Base-by-base conservation (phyloP, 345 rosid genomes). In the Geranium brycei region DNA sequence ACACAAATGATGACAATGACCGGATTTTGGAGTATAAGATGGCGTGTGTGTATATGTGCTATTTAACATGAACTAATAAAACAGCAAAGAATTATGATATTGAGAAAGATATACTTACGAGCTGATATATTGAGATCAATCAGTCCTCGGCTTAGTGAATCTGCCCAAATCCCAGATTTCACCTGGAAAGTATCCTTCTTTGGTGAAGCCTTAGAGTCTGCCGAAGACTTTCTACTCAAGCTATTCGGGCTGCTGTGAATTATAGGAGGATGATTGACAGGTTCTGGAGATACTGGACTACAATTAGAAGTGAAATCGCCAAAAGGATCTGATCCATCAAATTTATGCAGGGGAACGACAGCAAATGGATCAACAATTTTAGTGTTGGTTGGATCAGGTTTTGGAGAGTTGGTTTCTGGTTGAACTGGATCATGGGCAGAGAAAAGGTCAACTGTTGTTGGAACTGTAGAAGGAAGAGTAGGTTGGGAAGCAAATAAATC, bases 71-170 rank as follows among this genome's bases (percentile, higher is more conserved):
- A 47, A 47, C 13, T 47, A 11, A 47, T 0, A 23, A 10, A 47
- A 47, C 53, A 47, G 62, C 17, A 31, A 62, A 31, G 23, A 63
- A 31, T 57, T 19, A 19, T 19, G 32, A 31, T 15, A 19, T 7
- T 4, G 14, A 59, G 61, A 58, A 19, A 59, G 5, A 63, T 56
- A 61, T 62, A 80, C 97, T 95, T 84, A 91, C 99, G 88, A 70
- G 95, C 97, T 75, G 97, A 76, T 79, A 95, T 87, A 64, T 95
- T 91, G 55, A 95, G 99, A 82, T 91, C 99, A 79, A 95, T 91
- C 47, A 95, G 68, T 62, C 99, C 99, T 62, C 97, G 96, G 83
- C 86, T 95, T 55, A 95, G 78, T 38, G 99, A 87, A 84, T 95
- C 96, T 66, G 96, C 84, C 99, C 99, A 95, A 67, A 95, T 82